Evolutionary conservation across 495 filamentous ascomycete species (phyloP).

Genomic region (Xylaria longipes): DNA sequence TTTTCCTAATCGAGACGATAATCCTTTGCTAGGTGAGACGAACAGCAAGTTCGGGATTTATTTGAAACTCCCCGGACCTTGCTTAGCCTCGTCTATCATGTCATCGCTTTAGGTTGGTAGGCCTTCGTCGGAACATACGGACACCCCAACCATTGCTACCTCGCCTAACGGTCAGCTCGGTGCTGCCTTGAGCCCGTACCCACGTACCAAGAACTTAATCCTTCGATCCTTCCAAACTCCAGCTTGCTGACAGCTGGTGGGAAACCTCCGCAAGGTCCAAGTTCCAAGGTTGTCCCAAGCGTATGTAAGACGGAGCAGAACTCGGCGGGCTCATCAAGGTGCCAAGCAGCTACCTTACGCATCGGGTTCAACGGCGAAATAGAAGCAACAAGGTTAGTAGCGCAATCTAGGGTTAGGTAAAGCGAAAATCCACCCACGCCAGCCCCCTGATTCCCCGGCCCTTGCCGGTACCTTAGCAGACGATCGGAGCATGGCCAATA

Average conservation of each 20-base stretch:
- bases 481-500: slow-evolving; percentile 4
- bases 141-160: not conserved
- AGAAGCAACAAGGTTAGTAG: not conserved
- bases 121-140: slow-evolving; percentile 22
- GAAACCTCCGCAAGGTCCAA: slow-evolving; percentile 1
- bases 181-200: slow-evolving; percentile 8
- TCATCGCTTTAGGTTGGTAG: slow-evolving; percentile 12
- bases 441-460: slow-evolving; percentile 13
- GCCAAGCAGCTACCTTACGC: slow-evolving; percentile 2
- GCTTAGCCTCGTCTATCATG: slow-evolving; percentile 4
- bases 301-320: slow-evolving; percentile 14
- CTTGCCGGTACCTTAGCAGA: slow-evolving; percentile 15
- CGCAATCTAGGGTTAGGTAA: slow-evolving; percentile 5
- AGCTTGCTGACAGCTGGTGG: slow-evolving; percentile 3
- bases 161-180: slow-evolving; percentile 13
- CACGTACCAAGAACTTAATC: slow-evolving; percentile 18
- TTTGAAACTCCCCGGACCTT: slow-evolving; percentile 13
- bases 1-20: slow-evolving; percentile 13
- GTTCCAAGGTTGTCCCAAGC: not conserved
- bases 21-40: slow-evolving; percentile 16
- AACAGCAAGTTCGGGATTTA: slow-evolving; percentile 19
- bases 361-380: slow-evolving; percentile 6
- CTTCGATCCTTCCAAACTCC: slow-evolving; percentile 15
- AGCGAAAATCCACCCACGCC: slow-evolving; percentile 14
- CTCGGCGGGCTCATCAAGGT: not conserved